phyloP scores from a whole-genome alignment of 2,329 filamentous ascomycete genomes.

The Corynespora cassiicola region DNA sequence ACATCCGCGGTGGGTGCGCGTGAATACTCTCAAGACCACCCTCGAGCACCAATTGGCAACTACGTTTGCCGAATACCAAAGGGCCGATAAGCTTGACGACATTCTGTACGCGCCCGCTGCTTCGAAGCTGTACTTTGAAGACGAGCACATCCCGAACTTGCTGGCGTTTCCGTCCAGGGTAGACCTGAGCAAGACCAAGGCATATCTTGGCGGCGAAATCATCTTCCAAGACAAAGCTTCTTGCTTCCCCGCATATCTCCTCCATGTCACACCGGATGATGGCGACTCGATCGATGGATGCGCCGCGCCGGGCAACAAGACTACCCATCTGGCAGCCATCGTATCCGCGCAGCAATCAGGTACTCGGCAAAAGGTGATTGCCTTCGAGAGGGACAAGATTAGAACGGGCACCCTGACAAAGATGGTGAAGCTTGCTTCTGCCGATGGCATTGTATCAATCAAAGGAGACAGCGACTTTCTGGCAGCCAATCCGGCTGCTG shows the following conservation, averaged over 20 bases:
- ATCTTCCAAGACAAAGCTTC: conserved; percentile 97
- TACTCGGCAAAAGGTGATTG: conserved; percentile 64
- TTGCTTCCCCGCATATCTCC: conserved; percentile 90
- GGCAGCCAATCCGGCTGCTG: conserved; percentile 69
- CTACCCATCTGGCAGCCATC: conserved; percentile 87
- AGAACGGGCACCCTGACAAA: conserved; percentile 79
- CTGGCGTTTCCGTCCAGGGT: conserved; percentile 76
- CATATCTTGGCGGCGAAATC: conserved; percentile 78
- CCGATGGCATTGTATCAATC: conserved; percentile 69
- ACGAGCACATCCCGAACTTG: conserved; percentile 82
- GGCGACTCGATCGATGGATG: conserved; percentile 91
- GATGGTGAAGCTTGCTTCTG: conserved; percentile 83
- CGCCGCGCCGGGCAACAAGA: conserved; percentile 96
- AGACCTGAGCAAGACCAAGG: conserved; percentile 74
- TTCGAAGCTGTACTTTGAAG: conserved; percentile 69
- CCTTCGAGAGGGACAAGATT: conserved; percentile 77
- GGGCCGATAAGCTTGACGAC: conserved; percentile 62
- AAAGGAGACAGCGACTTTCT: conserved; percentile 82
- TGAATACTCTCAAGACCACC: conserved; percentile 79
- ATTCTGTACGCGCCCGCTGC: conserved; percentile 55
- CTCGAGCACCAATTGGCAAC: conserved; percentile 74
- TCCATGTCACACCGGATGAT: conserved; percentile 70
- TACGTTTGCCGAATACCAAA: conserved; percentile 72
- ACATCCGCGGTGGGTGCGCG: conserved; percentile 89
- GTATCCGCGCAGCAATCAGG: conserved; percentile 54